A percentile compares a stretch with the other conserved stretches of the same genome.
Conservation (phyloP, 805 yeast genomes). For the Ogataea chonburiensis region DNA sequence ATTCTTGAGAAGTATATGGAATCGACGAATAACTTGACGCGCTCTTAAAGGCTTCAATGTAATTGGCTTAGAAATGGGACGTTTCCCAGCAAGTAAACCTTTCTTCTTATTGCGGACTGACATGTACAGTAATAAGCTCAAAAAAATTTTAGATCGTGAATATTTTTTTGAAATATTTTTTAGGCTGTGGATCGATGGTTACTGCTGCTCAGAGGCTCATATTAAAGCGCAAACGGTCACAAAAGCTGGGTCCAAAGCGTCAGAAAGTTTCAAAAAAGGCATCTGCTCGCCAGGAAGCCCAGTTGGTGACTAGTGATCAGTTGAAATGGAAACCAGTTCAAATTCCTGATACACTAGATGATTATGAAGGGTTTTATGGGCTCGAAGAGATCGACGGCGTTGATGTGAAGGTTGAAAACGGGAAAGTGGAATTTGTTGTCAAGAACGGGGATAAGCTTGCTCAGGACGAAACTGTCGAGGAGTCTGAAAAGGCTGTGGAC, state of each 20-base stretch:
- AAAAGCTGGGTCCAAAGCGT: slow-evolving; percentile 9
- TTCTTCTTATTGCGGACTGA: slow-evolving; percentile 5
- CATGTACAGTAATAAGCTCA: not conserved
- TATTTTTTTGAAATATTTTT: slow-evolving; percentile 5
- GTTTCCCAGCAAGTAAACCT: slow-evolving; percentile 33
- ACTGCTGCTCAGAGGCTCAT: slow-evolving; percentile 17
- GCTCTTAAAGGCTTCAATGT: slow-evolving; percentile 67
- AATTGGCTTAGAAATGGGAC: slow-evolving; percentile 40
- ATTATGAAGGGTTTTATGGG: slow-evolving; percentile 88
- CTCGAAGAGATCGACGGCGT: slow-evolving; percentile 94
- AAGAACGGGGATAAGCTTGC: slow-evolving; percentile 32
- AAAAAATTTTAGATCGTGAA: slow-evolving; percentile 4
- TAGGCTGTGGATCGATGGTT: slow-evolving; percentile 18
- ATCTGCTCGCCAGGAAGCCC: slow-evolving; percentile 1
- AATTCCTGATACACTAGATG: slow-evolving; percentile 79
- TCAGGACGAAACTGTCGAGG: slow-evolving; percentile 23
- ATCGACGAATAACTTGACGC: slow-evolving; percentile 72
- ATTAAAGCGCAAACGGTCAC: slow-evolving; percentile 17
- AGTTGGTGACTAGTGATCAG: slow-evolving; percentile 46
- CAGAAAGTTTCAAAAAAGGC: slow-evolving; percentile 1
- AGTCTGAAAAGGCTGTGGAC: slow-evolving; percentile 19
- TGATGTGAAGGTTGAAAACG: slow-evolving; percentile 70
- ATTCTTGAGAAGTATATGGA: slow-evolving; percentile 67
- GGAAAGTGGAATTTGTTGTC: slow-evolving; percentile 59
- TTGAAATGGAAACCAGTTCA: slow-evolving; percentile 80